Evolutionary conservation across 176 grass and related monocot genomes (phyloP).

Genomic region (Avena atlantica): DNA sequence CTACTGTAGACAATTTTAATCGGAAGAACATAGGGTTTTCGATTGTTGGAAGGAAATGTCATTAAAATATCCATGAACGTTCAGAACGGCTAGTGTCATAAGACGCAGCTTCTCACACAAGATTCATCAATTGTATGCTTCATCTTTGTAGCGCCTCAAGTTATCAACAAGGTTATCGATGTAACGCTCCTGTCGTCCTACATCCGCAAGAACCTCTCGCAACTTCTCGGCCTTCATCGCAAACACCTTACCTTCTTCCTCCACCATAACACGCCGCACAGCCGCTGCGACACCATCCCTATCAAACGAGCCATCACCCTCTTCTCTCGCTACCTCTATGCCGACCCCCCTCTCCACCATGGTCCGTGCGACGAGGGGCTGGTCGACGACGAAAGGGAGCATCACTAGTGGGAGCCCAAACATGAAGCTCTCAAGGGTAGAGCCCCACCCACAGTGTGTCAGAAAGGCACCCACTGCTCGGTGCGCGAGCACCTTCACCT

Average conservation of each 20-base stretch:
- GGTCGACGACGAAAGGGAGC: not conserved
- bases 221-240: not conserved
- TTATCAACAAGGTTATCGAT: not conserved
- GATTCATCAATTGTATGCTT: not conserved
- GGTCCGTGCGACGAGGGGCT: not conserved
- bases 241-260: not conserved
- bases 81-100: no score
- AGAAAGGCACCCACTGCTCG: not conserved
- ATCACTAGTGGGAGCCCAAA: not conserved
- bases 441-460: not conserved
- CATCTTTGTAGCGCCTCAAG: not conserved
- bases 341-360: not conserved
- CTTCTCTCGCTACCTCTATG: not conserved
- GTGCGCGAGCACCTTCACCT: not conserved
- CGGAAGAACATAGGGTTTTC: no score
- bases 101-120: no score
- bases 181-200: not conserved
- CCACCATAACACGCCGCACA: not conserved
- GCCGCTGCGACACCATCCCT: not conserved
- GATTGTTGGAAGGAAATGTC: no score
- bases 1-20: no score
- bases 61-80: no score
- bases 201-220: not conserved
- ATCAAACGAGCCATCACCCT: not conserved
- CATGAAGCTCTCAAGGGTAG: not conserved